These are phyloP conservation scores for Naganishia onofrii DNA, from an alignment of 768 basidiomycete species.

Conservation along the genomic window DNA sequence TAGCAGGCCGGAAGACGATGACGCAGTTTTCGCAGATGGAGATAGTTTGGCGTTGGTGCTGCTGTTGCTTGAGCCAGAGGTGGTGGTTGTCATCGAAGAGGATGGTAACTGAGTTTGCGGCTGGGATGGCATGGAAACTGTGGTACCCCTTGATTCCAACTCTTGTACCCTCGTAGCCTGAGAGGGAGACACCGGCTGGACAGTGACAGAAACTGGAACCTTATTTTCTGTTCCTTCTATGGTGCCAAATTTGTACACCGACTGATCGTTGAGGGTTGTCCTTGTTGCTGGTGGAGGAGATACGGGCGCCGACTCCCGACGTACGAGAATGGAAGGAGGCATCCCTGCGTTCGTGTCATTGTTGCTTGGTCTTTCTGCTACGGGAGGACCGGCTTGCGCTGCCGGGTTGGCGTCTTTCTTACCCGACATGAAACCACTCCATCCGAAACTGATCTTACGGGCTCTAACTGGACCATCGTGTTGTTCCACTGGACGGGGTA, in stretches of 20 bases:
- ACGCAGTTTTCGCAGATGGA: neutral
- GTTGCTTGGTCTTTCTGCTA: neutral
- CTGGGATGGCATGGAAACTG: neutral
- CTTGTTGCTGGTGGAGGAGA: neutral
- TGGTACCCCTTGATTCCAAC: neutral
- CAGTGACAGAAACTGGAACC: slow-evolving; percentile 7
- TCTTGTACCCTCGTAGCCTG: neutral
- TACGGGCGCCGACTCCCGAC: neutral
- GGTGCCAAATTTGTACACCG: neutral
- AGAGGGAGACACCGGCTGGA: slow-evolving; percentile 14
- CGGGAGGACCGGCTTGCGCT: neutral
- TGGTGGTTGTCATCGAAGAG: neutral
- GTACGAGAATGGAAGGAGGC: slow-evolving; percentile 18
- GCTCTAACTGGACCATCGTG: neutral
- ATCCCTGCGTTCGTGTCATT: neutral
- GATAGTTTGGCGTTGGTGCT: neutral
- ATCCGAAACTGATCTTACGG: slow-evolving; percentile 16
- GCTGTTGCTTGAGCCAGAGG: neutral
- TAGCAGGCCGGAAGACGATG: neutral
- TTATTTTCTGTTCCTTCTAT: neutral
- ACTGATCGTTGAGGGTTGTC: neutral
- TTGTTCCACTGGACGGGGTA: neutral
- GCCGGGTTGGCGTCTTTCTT: neutral
- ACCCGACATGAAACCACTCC: slow-evolving; percentile 22
- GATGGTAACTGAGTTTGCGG: neutral